phyloP scores from a whole-genome alignment of 805 yeast genomes.

The Vanderwaltozyma tropicalis region DNA sequence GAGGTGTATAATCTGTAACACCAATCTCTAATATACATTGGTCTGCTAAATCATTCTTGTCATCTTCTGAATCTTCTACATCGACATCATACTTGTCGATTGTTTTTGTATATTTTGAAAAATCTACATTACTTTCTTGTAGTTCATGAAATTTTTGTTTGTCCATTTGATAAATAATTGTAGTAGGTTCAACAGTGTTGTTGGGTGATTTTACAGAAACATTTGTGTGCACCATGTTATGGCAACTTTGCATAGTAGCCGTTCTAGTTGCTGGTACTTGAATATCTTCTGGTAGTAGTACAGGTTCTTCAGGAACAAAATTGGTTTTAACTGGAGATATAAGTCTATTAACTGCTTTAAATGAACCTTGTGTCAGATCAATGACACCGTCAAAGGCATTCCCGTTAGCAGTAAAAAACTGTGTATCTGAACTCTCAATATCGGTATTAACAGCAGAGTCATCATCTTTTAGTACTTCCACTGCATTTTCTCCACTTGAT shows the following conservation, averaged over 20 bases:
- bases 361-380: constrained; percentile 24
- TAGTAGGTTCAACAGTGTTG: neutral
- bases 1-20: neutral
- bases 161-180: neutral
- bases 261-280: constrained; percentile 28
- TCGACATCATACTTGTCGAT: neutral
- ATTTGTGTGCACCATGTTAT: neutral
- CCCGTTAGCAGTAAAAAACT: neutral
- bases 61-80: constrained; percentile 3
- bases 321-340: constrained; percentile 22
- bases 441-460: neutral
- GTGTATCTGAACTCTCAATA: neutral
- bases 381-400: constrained; percentile 9
- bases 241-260: constrained; percentile 8
- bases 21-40: neutral
- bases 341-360: constrained; percentile 19
- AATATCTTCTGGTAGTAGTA: constrained; percentile 4
- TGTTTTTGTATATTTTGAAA: neutral
- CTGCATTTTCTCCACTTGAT: neutral
- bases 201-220: neutral
- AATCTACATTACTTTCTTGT: neutral
- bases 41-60: neutral
- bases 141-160: neutral
- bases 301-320: neutral
- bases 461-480: neutral